Conservation (phyloP, 495 filamentous ascomycete species). For the Neurospora tetraspora region DNA sequence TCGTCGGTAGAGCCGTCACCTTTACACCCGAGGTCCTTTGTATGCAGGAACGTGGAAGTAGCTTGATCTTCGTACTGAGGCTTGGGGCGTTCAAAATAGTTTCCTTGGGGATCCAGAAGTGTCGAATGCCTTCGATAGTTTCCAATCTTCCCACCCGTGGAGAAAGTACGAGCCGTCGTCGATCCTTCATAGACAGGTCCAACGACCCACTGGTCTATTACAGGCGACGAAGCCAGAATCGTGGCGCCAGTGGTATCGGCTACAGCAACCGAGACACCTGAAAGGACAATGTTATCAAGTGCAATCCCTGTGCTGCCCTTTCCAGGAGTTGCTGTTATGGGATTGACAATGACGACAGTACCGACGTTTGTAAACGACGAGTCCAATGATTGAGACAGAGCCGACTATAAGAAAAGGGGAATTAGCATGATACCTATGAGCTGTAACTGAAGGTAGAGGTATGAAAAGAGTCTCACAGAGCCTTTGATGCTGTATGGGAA, state of each 20-base stretch:
- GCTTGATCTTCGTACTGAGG: conserved; percentile 49
- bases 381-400: conserved; percentile 59
- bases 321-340: conserved; percentile 45
- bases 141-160: conserved; percentile 50
- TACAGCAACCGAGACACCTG: conserved; percentile 40
- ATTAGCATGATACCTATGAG: too few relatives aligned
- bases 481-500: too few relatives aligned
- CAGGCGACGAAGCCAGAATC: conserved; percentile 25
- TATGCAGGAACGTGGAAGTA: conserved; percentile 7
- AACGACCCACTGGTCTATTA: conserved; percentile 2
- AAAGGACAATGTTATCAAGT: conserved; percentile 63
- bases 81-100: conserved; percentile 54
- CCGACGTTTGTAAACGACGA: conserved; percentile 49
- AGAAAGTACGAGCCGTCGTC: conserved; percentile 56
- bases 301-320: conserved; percentile 55
- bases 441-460: too few relatives aligned
- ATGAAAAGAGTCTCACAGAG: too few relatives aligned
- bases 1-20: conserved; percentile 2
- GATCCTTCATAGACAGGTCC: conserved; percentile 5
- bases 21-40: conserved; percentile 2
- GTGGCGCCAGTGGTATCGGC: conserved; percentile 33
- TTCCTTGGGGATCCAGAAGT: conserved; percentile 27
- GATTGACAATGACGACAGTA: conserved; percentile 50
- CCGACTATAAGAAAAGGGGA: conserved; percentile 34
- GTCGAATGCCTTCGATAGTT: conserved; percentile 35